Conservation (phyloP, 2,329 filamentous ascomycete species). For the Juglanconis oblonga region DNA sequence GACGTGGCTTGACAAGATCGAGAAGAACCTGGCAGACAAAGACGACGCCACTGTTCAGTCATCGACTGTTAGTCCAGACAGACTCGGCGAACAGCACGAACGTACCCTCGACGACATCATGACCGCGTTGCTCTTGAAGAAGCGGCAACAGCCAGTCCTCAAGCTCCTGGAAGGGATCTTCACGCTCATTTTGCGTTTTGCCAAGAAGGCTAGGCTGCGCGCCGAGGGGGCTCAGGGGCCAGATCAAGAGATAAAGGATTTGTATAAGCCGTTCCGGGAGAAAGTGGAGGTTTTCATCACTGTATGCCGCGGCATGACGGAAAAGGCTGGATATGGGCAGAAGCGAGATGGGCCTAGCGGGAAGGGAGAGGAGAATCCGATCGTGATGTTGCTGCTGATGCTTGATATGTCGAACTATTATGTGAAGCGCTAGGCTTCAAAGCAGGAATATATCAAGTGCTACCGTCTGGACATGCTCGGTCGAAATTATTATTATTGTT, state of each 20-base stretch:
- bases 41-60: conserved; percentile 21
- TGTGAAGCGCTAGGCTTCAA: conserved; percentile 15
- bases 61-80: conserved; percentile 53
- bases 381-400: conserved; percentile 65
- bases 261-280: conserved; percentile 67
- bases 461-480: too few relatives aligned
- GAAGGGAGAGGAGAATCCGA: conserved; percentile 51
- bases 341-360: conserved; percentile 25
- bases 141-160: conserved; percentile 70
- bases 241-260: conserved; percentile 30
- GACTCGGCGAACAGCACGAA: conserved; percentile 68
- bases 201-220: conserved; percentile 46
- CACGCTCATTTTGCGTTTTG: conserved; percentile 66
- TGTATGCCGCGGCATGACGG: conserved; percentile 66
- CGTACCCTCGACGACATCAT: conserved; percentile 72
- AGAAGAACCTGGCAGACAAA: conserved; percentile 38
- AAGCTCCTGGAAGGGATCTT: conserved; percentile 77
- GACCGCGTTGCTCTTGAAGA: conserved; percentile 68
- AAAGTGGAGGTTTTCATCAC: conserved; percentile 73
- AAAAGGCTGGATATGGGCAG: conserved; percentile 52
- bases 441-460: background rate
- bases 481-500: too few relatives aligned
- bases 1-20: conserved; percentile 59
- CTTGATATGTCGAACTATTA: conserved; percentile 73
- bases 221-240: conserved; percentile 33